Evolutionary conservation across 2,329 filamentous ascomycete species (phyloP), one percentile per base, ranked within the genome.

Genomic region (Ceratocystis destructans): DNA sequence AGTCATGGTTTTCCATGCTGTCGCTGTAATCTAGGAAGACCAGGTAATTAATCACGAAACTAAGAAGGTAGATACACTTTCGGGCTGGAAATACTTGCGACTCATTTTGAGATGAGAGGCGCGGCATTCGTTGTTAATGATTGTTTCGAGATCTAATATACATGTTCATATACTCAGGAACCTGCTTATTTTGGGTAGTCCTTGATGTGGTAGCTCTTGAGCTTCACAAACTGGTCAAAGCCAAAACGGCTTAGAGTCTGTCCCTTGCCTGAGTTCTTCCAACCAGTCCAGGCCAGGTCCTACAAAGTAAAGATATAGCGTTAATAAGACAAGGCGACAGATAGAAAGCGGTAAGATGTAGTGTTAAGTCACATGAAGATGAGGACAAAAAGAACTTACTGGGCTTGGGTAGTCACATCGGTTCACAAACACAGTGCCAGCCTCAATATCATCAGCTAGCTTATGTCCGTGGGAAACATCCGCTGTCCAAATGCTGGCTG

Each of bases 401-500:
- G 93, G 90, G 74, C 87, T 90, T 61, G 93, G 93, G 75, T 85
- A 97, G 75, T 97, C 93, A 73, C 89, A 91, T 72, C 93, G 84
- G 76, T 97, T 97, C 72, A 97, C 89, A 77, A 96, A 97, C 62
- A 96, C 92, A 1, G 93, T 97, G 53, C 93, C 93, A 59, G 93
- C 92, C 74, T 96, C 92, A 61, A 97, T 85, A 63, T 86, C 80
- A 66, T 94, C 87, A 48, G 87, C 84, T 64, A 97, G 80, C 73
- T 88, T 82, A 71, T 91, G 85, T 17, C 87, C 93, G 73, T 81
- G 86, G 59, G 79, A 80, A 1, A 86, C 84, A 73, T 97, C 90
- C 75, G 94, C 95, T 67, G 91, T 96, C 93, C 93, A 97, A 72
- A 97, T 91, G 72, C 90, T 96, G n/a, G 92, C 93, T 2, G 93